These are phyloP conservation scores for Gillenia trifoliata DNA, from an alignment of 306 rosid species.

Conservation along the genomic window DNA sequence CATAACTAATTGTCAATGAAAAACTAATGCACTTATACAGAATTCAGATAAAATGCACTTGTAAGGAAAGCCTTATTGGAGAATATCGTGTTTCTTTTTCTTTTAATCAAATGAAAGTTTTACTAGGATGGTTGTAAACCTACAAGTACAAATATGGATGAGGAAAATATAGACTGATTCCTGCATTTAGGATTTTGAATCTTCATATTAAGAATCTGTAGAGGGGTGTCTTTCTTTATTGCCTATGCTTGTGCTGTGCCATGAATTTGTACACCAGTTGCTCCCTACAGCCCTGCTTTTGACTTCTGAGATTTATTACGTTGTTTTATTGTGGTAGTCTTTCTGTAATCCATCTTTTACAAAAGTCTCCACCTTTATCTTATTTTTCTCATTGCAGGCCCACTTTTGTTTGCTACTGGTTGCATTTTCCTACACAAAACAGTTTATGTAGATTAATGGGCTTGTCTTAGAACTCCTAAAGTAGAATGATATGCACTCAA, in stretches of 20 bases:
- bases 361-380: no score
- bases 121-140: background rate
- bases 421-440: background rate
- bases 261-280: background rate
- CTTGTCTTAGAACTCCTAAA: background rate
- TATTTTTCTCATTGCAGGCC: background rate
- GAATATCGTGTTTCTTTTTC: background rate
- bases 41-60: background rate
- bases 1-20: background rate
- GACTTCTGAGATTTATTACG: background rate
- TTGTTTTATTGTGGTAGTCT: background rate
- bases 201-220: background rate
- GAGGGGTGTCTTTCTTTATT: background rate
- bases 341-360: background rate
- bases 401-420: background rate
- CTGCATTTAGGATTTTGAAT: background rate
- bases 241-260: background rate
- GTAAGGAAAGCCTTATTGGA: background rate
- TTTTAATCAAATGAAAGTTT: background rate
- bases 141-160: background rate
- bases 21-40: background rate
- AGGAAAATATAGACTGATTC: background rate
- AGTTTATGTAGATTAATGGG: background rate
- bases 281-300: background rate
- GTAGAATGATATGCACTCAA: constrained; percentile 38